Evolutionary conservation across 1,284 basidiomycete species (phyloP).

Genomic region (Rhizoctonia solani): DNA sequence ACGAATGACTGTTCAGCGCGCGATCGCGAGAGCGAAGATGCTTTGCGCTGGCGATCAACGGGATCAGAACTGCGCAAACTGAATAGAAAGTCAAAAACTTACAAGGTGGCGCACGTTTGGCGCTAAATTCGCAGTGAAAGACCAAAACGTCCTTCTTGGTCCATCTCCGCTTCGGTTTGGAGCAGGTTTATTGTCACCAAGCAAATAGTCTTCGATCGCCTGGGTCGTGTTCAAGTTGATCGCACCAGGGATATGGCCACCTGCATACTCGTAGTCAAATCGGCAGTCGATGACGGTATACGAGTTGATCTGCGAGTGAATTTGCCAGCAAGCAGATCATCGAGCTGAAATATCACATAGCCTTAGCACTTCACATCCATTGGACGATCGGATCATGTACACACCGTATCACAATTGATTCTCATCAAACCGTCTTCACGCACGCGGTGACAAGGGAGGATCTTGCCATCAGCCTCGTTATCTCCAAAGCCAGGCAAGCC

Average conservation of each 20-base stretch:
- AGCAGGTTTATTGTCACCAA: conserved; percentile 65
- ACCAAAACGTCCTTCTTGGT: conserved; percentile 82
- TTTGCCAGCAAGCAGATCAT: conserved; percentile 72
- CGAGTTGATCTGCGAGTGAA: conserved; percentile 65
- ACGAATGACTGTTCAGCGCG: conserved; percentile 80
- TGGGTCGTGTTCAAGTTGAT: conserved; percentile 88
- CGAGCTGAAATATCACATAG: conserved; percentile 55
- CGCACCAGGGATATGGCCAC: conserved; percentile 91
- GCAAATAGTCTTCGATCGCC: conserved; percentile 79
- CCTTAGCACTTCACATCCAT: conserved; percentile 12
- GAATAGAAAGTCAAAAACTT: conserved; percentile 45
- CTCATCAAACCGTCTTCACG: conserved; percentile 95
- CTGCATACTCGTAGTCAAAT: conserved; percentile 95
- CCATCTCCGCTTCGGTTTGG: conserved; percentile 75
- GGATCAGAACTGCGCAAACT: not conserved
- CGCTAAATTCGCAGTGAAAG: conserved; percentile 98
- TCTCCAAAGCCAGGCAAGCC: conserved; percentile 84
- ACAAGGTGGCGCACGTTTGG: conserved; percentile 95
- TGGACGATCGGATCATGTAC: conserved; percentile 42
- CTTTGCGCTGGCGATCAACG: conserved; percentile 68
- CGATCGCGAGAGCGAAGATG: conserved; percentile 91
- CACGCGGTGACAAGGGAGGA: conserved; percentile 91
- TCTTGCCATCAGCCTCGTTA: conserved; percentile 89
- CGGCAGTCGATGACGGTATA: conserved; percentile 93
- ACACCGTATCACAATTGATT: conserved; percentile 78